Base-by-base conservation (phyloP, 163 green algal species). In the Chlorella variabilis region DNA sequence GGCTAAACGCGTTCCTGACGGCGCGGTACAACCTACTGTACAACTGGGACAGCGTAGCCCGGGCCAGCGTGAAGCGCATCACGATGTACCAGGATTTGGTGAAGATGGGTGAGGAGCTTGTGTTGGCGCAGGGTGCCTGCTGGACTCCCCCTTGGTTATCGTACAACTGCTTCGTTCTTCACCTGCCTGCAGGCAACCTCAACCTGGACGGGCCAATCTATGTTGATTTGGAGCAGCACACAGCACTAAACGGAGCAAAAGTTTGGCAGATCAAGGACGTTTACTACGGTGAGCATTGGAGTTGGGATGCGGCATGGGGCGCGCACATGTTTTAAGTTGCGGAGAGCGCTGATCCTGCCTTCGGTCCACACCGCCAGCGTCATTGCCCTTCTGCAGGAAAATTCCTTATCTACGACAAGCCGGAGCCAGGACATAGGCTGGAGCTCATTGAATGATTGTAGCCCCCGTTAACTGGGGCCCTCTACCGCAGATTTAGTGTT, bases 161-260 rank as follows among this genome's bases (percentile, higher is more conserved):
- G n/a, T n/a, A n/a, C n/a, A n/a, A n/a, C n/a, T n/a, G n/a, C n/a
- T n/a, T n/a, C n/a, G 33, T 36, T n/a, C 58, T 4, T n/a, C 58
- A 17, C 9, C 59, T 67, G n/a, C 59, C 3, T 11, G 29, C 69
- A 83, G 76, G 67, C 75, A 49, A 80, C 65, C 17, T 49, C 4
- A 78, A 82, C n/a, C 63, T 80, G 42, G 73, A 73, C 48, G 82
- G 82, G 39, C 82, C 82, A n/a, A 83, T 87, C 36, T 87, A 83
- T 56, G 18, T 87, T 11, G 74, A 71, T 33, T 34, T 82, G 38
- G 36, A 73, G 75, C 33, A 54, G 66, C 48, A 25, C 11, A 49
- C 58, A 21, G 23, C 31, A 2, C 54, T 27, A 2, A 70, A 78
- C n/a, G 73, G 54, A 18, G 42, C 45, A 29, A 48, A 48, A 25